These are phyloP conservation scores for Tephrocybe rancida DNA, from an alignment of 768 basidiomycete species.

Conservation along the genomic window DNA sequence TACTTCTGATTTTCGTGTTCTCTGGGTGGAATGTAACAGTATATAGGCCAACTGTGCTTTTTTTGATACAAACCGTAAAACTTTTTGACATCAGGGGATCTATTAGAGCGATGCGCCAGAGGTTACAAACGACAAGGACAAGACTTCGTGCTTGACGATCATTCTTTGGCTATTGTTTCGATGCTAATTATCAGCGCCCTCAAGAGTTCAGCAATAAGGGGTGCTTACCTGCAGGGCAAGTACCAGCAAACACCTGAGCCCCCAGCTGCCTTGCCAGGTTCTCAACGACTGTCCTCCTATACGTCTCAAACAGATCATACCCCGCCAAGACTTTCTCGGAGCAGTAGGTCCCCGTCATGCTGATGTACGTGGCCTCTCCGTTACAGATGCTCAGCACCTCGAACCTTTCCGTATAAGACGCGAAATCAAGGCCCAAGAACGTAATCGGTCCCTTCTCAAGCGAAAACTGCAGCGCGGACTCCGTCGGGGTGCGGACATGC, in stretches of 20 bases:
- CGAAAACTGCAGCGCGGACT: background rate
- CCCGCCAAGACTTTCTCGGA: background rate
- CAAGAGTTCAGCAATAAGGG: background rate
- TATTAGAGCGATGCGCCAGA: no score
- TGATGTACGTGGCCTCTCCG: background rate
- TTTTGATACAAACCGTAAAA: no score
- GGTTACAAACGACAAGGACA: background rate
- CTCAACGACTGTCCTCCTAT: background rate
- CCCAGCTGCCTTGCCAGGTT: slow-evolving; percentile 5
- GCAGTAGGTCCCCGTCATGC: slow-evolving; percentile 6
- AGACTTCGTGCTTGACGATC: background rate
- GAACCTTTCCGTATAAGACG: background rate
- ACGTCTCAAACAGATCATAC: slow-evolving; percentile 2
- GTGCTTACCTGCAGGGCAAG: slow-evolving; percentile 8
- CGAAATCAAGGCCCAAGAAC: background rate
- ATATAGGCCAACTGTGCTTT: no score
- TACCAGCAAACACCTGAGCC: slow-evolving; percentile 5
- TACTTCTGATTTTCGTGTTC: no score
- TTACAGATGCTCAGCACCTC: slow-evolving; percentile 4
- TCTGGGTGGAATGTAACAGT: no score
- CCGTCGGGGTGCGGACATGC: background rate
- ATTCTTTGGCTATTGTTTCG: background rate
- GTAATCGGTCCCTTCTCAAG: background rate
- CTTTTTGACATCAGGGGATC: no score
- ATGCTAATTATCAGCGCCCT: no score